Evolutionary conservation across 495 filamentous ascomycete species (phyloP), one percentile per base, ranked within the genome.

Genomic region (Friedmanniomyces endolithicus): DNA sequence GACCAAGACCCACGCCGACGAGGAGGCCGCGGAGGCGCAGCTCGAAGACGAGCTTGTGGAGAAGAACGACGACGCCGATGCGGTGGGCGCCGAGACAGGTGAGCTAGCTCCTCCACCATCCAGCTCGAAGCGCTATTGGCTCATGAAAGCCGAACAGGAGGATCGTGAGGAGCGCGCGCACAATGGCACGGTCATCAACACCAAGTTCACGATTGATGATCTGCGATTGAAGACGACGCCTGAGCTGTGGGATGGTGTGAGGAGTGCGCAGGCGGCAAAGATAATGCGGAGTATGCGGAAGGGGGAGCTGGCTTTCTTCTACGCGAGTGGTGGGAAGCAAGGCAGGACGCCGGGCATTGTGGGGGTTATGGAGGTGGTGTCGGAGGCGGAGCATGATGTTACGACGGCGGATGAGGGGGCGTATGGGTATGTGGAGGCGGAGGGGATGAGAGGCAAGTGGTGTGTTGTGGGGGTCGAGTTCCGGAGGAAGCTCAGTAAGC

Each of bases 91-190:
- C 9, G 41, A 50, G 43, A 40, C 37, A 35, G 51, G 44, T 33
- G 40, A 31, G 12, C 27, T 14, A 33, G 11, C 47, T 35, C 24
- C n/a, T 31, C 11, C 24, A 31, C 24, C 23, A 20, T 31, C 47
- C 2, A 50, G 34, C 24, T 24, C 44, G 3, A 43, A 23, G 41
- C 35, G 55, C 9, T 95, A 87, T 69, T 96, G 90, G 90, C 79
- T 97, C 57, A 80, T 97, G 80, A 97, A 97, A 72, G 88, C 90
- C 8, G 90, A 97, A 69, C 90, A 92, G 1, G 84, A 89, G 63
- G 81, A 87, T 24, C 82, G 92, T 19, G 65, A 89, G 22, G 87
- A 92, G 65, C 94, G 88, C 48, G 87, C 88, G 16, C 73, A 83
- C 49, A 85, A 95, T 63, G 86, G 95, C 35, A 85, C 25, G 23